These are phyloP conservation scores for Cladosporium sp. DNA, from an alignment of 2,329 filamentous ascomycete genomes.

Conservation along the genomic window DNA sequence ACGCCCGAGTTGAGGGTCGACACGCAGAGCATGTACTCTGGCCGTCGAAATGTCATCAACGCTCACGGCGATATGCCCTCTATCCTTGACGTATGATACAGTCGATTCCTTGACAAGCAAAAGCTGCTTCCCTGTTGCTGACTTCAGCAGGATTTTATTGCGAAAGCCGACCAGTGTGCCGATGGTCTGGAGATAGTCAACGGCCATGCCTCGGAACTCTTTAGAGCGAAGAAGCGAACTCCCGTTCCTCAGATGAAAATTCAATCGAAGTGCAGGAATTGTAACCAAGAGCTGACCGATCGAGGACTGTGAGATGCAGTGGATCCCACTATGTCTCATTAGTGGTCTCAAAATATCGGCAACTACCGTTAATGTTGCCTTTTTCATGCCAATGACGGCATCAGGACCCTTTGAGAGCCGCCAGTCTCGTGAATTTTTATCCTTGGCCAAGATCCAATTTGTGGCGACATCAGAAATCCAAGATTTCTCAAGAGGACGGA, in stretches of 20 bases:
- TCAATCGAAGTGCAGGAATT: slow-evolving; percentile 20
- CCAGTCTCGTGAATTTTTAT: slow-evolving; percentile 39
- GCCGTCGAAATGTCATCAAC: slow-evolving; percentile 37
- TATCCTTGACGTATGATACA: slow-evolving; percentile 32
- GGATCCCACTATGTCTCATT: slow-evolving; percentile 10
- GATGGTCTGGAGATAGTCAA: slow-evolving; percentile 50
- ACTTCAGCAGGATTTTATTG: slow-evolving; percentile 50
- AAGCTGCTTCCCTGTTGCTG: slow-evolving; percentile 36
- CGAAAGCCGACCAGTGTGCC: slow-evolving; percentile 55
- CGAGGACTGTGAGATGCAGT: slow-evolving; percentile 13
- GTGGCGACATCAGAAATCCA: slow-evolving; percentile 14
- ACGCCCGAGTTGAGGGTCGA: slow-evolving; percentile 35
- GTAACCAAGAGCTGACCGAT: slow-evolving; percentile 17
- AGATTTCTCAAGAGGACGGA: slow-evolving; percentile 33
- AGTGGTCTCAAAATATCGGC: slow-evolving; percentile 42
- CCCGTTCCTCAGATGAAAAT: slow-evolving; percentile 16
- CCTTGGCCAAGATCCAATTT: slow-evolving; percentile 30
- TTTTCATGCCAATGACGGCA: slow-evolving; percentile 12
- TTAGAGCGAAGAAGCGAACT: slow-evolving; percentile 15
- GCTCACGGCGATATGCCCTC: slow-evolving; percentile 38
- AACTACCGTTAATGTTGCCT: slow-evolving; percentile 39
- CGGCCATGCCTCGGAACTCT: slow-evolving; percentile 15
- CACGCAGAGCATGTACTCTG: slow-evolving; percentile 48
- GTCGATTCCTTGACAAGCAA: slow-evolving; percentile 42
- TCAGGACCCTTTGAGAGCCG: slow-evolving; percentile 5